A percentile compares a stretch with the other conserved stretches of the same genome.
Evolutionary conservation across 495 filamentous ascomycete genomes (phyloP).

Genomic region (Annulohypoxylon bovei): DNA sequence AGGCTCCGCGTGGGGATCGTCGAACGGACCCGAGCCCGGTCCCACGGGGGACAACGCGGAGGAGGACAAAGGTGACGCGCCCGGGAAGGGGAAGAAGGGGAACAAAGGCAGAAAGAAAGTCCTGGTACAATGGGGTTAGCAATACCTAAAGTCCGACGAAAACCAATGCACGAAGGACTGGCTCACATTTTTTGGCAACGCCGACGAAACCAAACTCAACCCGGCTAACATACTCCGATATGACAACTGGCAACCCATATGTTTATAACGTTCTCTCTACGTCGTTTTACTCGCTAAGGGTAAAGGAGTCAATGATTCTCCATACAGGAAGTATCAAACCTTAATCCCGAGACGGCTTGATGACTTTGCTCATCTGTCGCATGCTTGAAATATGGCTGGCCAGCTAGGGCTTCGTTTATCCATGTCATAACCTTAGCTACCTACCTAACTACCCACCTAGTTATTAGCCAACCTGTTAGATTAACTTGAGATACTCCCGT

Average conservation of each 20-base stretch:
- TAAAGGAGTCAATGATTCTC: no score
- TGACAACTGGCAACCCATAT: not conserved
- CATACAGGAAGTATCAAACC: no score
- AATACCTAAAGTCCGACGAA: not conserved
- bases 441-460: no score
- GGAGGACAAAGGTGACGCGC: constrained; percentile 49
- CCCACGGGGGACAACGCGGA: constrained; percentile 33
- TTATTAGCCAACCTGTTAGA: no score
- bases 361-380: no score
- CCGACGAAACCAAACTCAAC: not conserved
- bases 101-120: constrained; percentile 86
- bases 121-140: constrained; percentile 66
- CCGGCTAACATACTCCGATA: not conserved
- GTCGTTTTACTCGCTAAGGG: no score
- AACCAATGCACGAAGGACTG: not conserved
- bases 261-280: not conserved
- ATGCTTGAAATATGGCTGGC: no score
- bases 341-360: no score
- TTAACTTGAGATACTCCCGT: no score
- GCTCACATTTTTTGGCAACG: not conserved
- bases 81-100: constrained; percentile 70
- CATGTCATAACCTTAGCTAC: no score
- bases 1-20: constrained; percentile 53
- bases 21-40: not conserved
- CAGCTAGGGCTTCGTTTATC: no score